Conservation (phyloP, 2,329 filamentous ascomycete species). For the Fusarium proliferatum region DNA sequence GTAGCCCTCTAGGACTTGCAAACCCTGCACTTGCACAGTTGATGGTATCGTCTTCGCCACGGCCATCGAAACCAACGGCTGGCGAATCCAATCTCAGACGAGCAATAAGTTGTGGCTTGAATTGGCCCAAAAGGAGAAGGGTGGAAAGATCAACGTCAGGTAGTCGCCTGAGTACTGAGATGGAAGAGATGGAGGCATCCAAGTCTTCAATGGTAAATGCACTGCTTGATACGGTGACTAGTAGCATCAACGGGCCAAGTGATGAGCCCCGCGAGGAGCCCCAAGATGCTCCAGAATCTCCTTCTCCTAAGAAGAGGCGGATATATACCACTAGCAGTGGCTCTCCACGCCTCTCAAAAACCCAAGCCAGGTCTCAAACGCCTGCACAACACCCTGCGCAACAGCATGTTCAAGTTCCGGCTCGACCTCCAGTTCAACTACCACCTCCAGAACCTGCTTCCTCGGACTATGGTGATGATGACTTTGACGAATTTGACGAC, state of each 20-base stretch:
- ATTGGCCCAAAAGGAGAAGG: slow-evolving; percentile 78
- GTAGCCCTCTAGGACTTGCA: slow-evolving; percentile 56
- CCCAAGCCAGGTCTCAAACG: slow-evolving; percentile 11
- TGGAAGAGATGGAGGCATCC: slow-evolving; percentile 58
- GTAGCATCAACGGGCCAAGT: slow-evolving; percentile 60
- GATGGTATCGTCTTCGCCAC: slow-evolving; percentile 77
- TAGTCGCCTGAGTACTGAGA: slow-evolving; percentile 47
- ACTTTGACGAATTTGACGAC: slow-evolving; percentile 71
- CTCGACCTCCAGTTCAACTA: not conserved
- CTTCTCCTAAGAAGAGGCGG: slow-evolving; percentile 57
- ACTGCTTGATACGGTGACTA: slow-evolving; percentile 73
- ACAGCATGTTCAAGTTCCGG: not conserved
- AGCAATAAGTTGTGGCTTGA: slow-evolving; percentile 74
- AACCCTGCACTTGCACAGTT: slow-evolving; percentile 72
- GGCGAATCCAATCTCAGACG: slow-evolving; percentile 63
- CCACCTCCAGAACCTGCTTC: slow-evolving; percentile 24
- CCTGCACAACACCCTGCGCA: not conserved
- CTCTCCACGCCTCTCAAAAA: slow-evolving; percentile 39
- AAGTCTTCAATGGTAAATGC: slow-evolving; percentile 70
- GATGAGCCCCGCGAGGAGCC: slow-evolving; percentile 46
- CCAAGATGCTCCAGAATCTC: slow-evolving; percentile 51
- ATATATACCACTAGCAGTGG: slow-evolving; percentile 35
- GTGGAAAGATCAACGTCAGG: slow-evolving; percentile 60
- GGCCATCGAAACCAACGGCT: slow-evolving; percentile 60
- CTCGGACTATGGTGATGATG: slow-evolving; percentile 67